These are phyloP conservation scores for Leishmania major DNA, from an alignment of 208 protist genomes.

Conservation along the genomic window DNA sequence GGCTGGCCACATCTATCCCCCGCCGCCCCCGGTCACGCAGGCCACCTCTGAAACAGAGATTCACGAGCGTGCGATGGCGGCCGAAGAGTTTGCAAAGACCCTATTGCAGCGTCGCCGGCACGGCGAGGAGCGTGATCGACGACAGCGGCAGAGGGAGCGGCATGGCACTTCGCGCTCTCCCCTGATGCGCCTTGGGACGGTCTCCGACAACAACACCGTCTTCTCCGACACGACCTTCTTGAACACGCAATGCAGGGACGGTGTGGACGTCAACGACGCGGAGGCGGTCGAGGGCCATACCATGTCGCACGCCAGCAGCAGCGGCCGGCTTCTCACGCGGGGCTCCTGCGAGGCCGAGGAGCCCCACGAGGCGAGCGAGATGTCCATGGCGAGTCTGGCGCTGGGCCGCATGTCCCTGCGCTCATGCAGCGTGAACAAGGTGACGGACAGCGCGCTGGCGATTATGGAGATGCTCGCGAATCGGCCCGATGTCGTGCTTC, in stretches of 20 bases:
- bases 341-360: not conserved
- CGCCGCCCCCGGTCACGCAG: slow-evolving; percentile 51
- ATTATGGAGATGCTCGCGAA: slow-evolving; percentile 79
- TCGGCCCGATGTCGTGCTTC: slow-evolving; percentile 62
- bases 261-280: not conserved
- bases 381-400: slow-evolving; percentile 40
- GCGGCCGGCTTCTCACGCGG: not conserved
- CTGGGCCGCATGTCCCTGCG: slow-evolving; percentile 63
- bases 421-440: slow-evolving; percentile 53
- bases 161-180: not conserved
- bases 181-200: not conserved
- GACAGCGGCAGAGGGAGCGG: not conserved
- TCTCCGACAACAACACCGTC: not conserved
- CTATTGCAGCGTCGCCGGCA: slow-evolving; percentile 22
- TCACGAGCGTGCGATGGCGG: slow-evolving; percentile 54
- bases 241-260: not conserved
- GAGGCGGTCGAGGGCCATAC: not conserved
- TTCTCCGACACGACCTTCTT: not conserved
- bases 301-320: not conserved
- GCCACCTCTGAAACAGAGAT: slow-evolving; percentile 61
- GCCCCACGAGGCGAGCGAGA: slow-evolving; percentile 19
- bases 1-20: slow-evolving; percentile 32
- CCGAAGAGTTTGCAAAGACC: slow-evolving; percentile 51
- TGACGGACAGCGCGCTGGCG: slow-evolving; percentile 62
- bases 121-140: slow-evolving; percentile 22